Conservation (phyloP, 2,329 filamentous ascomycete genomes). For the Colletotrichum scovillei region DNA sequence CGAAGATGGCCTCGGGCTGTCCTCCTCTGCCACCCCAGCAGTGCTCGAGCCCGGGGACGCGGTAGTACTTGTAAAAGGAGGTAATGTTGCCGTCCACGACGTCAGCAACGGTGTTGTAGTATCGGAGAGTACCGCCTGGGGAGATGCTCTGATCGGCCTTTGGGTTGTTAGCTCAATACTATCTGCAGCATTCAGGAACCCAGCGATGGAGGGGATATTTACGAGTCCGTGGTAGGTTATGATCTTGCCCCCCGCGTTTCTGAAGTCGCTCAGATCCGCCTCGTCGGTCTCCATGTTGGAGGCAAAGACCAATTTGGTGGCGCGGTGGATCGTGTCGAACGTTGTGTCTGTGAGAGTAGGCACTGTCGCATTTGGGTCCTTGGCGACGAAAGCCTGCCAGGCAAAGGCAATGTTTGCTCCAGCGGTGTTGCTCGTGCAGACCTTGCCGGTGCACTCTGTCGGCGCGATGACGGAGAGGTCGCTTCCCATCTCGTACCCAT, state of each 20-base stretch:
- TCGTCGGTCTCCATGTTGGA: slow-evolving; percentile 1
- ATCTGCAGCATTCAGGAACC: rapidly evolving
- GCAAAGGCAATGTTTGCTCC: background rate
- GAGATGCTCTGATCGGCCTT: slow-evolving; percentile 39
- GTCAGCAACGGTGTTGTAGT: slow-evolving; percentile 41
- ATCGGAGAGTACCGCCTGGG: slow-evolving; percentile 36
- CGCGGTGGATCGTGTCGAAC: background rate
- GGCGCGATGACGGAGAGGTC: background rate
- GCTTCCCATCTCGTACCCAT: slow-evolving; percentile 3
- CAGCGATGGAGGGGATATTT: background rate
- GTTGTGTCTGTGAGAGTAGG: background rate
- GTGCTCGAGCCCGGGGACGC: slow-evolving; percentile 45
- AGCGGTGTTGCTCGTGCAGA: background rate
- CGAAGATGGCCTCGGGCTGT: slow-evolving; percentile 40
- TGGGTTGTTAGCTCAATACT: background rate
- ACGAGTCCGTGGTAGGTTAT: slow-evolving; percentile 47
- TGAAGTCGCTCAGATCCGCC: slow-evolving; percentile 47
- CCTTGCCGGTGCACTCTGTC: background rate
- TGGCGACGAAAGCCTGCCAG: background rate
- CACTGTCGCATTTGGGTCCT: background rate
- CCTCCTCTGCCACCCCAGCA: slow-evolving; percentile 43
- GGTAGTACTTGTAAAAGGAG: slow-evolving; percentile 45
- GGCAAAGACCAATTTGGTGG: background rate
- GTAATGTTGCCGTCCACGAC: slow-evolving; percentile 27
- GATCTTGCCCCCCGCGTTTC: slow-evolving; percentile 54